phyloP scores from a whole-genome alignment of 2,329 filamentous ascomycete genomes.

The Hortaea werneckii region DNA sequence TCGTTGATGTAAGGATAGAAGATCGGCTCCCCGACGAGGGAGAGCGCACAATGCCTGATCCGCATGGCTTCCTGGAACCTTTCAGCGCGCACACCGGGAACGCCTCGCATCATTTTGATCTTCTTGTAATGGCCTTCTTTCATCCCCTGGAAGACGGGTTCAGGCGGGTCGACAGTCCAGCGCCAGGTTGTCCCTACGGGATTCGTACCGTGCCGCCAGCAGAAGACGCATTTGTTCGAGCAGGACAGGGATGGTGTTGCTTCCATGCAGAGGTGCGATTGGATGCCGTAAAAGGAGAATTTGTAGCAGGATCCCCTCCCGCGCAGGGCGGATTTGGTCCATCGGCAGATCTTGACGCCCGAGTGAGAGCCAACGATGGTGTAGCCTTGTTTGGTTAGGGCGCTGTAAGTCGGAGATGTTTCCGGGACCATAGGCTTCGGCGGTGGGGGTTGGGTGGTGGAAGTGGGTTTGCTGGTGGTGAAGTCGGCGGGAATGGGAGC shows the following conservation, averaged over 20 bases:
- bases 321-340: conserved; percentile 93
- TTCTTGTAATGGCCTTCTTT: conserved; percentile 92
- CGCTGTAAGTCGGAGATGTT: conserved; percentile 74
- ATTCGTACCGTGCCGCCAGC: conserved; percentile 96
- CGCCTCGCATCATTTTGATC: conserved; percentile 92
- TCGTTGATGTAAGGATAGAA: conserved; percentile 98
- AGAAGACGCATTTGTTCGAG: conserved; percentile 98
- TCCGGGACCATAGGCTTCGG: conserved; percentile 91
- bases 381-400: conserved; percentile 93
- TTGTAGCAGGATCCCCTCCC: conserved; percentile 96
- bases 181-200: conserved; percentile 94
- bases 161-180: conserved; percentile 86
- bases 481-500: conserved; percentile 73
- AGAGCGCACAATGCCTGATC: conserved; percentile 86
- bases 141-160: conserved; percentile 81
- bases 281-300: conserved; percentile 92
- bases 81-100: conserved; percentile 85
- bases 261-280: conserved; percentile 96
- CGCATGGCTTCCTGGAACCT: conserved; percentile 86
- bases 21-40: conserved; percentile 91
- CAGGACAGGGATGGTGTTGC: conserved; percentile 91
- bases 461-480: conserved; percentile 53
- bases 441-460: conserved; percentile 34
- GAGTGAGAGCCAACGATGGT: conserved; percentile 91
- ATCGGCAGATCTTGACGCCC: conserved; percentile 94